phyloP scores from a whole-genome alignment of 208 protist genomes.

The Leptomonas seymouri region DNA sequence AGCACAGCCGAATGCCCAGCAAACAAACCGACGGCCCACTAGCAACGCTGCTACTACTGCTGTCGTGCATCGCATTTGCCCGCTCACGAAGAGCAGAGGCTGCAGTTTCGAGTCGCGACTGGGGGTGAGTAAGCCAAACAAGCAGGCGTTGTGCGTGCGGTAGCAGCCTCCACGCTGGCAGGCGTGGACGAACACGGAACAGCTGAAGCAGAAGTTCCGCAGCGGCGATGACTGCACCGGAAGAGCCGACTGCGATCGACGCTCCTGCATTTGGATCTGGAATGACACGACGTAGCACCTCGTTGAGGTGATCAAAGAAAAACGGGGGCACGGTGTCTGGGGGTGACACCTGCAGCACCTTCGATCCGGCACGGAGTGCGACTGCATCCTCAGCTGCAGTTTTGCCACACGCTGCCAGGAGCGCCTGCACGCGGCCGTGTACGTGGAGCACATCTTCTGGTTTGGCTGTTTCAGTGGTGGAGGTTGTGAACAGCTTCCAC shows the following conservation, averaged over 20 bases:
- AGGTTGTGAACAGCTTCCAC: constrained; percentile 23
- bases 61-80: background rate
- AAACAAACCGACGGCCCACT: background rate
- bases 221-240: constrained; percentile 1
- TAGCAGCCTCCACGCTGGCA: constrained; percentile 25
- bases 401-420: background rate
- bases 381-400: background rate
- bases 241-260: background rate
- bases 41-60: background rate
- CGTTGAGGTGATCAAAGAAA: constrained; percentile 12
- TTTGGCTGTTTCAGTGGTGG: background rate
- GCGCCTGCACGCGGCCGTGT: background rate
- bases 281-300: constrained; percentile 10
- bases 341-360: constrained; percentile 9
- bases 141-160: constrained; percentile 30
- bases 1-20: constrained; percentile 20
- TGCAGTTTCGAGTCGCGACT: background rate
- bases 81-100: background rate
- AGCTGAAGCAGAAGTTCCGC: constrained; percentile 22
- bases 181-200: constrained; percentile 21
- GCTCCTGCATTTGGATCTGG: background rate
- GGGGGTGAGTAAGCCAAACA: constrained; percentile 20
- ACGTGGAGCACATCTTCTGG: background rate
- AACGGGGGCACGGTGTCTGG: constrained; percentile 16
- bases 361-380: constrained; percentile 8